A percentile compares a stretch with the other conserved stretches of the same genome.
Evolutionary conservation across 75 land plant species (phyloP).

Genomic region (Sequoiadendron giganteum): DNA sequence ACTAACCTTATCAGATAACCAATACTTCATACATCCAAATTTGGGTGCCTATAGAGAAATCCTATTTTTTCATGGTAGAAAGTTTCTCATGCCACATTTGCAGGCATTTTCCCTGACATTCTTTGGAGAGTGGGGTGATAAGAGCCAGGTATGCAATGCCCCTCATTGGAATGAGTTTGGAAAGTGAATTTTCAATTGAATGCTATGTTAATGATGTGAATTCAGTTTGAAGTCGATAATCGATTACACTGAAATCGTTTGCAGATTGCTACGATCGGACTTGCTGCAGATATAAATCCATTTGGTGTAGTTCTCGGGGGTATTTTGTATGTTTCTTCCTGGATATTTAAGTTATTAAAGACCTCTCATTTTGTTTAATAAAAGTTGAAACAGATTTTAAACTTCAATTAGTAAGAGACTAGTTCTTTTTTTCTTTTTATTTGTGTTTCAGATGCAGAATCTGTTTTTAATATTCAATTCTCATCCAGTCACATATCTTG

Average conservation of each 20-base stretch:
- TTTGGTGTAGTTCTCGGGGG: conserved; percentile 97
- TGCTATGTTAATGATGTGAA: neutral
- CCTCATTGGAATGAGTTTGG: neutral
- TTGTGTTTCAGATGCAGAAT: no score
- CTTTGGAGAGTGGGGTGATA: conserved; percentile 98
- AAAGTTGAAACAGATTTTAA: neutral
- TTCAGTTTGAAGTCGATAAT: neutral
- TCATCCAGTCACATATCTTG: neutral
- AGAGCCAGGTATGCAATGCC: conserved; percentile 79
- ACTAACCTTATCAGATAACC: neutral
- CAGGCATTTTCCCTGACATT: conserved; percentile 95
- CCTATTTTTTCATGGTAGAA: neutral
- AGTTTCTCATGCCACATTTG: neutral
- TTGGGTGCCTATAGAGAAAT: neutral
- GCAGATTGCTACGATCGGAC: conserved; percentile 93
- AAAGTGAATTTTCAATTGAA: neutral
- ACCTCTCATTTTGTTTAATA: neutral
- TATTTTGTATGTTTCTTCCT: conserved; percentile 56
- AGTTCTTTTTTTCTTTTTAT: neutral
- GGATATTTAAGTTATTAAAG: neutral
- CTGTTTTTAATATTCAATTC: neutral
- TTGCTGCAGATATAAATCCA: conserved; percentile 94
- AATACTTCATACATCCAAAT: neutral
- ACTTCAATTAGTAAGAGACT: neutral
- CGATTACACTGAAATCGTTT: neutral